Evolutionary conservation across 2,329 filamentous ascomycete genomes (phyloP), one percentile per base, ranked within the genome.

Genomic region (Stemphylium vesicarium): DNA sequence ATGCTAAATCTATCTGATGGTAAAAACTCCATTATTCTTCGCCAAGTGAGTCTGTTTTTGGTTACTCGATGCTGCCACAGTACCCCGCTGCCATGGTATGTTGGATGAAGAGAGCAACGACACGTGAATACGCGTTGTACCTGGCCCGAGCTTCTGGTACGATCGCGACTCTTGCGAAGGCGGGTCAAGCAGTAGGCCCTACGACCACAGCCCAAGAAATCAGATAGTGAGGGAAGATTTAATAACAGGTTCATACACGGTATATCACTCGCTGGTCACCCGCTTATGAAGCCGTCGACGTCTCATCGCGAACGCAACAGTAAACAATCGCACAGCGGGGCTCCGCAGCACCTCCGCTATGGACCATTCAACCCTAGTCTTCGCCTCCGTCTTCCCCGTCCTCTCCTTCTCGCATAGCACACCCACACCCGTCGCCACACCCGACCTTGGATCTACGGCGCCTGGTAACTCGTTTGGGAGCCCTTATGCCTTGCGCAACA

Each of bases 301-400:
- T 45, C 29, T 31, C 15, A 11, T 12, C 43, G 26, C 26, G 16
- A 9, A 46, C 42, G 22, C 24, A 18, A 18, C 24, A 44, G 41
- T 53, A 53, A 53, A 57, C 60, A 53, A 36, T 44, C 39, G 35
- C 49, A 38, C 51, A 59, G 66, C 48, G 60, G 67, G 63, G 64
- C 16, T 58, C 52, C 49, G 45, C 56, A 52, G 39, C 50, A 55
- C 57, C 54, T 60, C 61, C 57, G 56, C 62, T 38, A 75, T 75
- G 73, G 70, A 75, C 53, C 68, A 74, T 58, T 57, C 61, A 35
- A 70, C 62, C 44, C 65, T 70, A 40, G 65, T 78, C 60, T 79
- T 81, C 70, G 68, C 71, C 33, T 79, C 79, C 32, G 73, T 82
- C 55, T 82, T 82, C 59, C 76, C 79, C 13, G 65, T 74, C 10